Percentiles rank a stretch among this genome's conserved stretches.
phyloP scores from a whole-genome alignment of 108 stramenopile species.

The Chaetoceros muelleri region DNA sequence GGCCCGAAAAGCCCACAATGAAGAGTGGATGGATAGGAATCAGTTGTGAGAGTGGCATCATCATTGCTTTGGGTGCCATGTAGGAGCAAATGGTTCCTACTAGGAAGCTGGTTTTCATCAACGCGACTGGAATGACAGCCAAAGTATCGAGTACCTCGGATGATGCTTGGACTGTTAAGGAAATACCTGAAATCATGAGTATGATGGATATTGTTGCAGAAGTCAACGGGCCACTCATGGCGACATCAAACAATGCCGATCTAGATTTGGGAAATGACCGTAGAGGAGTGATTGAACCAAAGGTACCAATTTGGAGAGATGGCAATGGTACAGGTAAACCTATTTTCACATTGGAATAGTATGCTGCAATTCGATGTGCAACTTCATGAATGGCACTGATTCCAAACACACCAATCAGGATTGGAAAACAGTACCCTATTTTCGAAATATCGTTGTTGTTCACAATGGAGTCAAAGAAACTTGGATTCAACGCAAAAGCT shows the following conservation, averaged over 20 bases:
- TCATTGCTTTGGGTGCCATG: slow-evolving; percentile 52
- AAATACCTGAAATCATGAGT: slow-evolving; percentile 17
- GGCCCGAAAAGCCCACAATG: slow-evolving; percentile 71
- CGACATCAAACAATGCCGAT: slow-evolving; percentile 33
- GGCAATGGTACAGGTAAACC: slow-evolving; percentile 57
- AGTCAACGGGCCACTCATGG: slow-evolving; percentile 31
- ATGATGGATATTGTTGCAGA: slow-evolving; percentile 13
- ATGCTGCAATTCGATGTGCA: slow-evolving; percentile 47
- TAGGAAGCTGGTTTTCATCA: slow-evolving; percentile 65
- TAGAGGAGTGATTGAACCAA: slow-evolving; percentile 58
- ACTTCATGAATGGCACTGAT: slow-evolving; percentile 48
- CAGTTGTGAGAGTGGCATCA: slow-evolving; percentile 56
- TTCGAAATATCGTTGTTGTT: slow-evolving; percentile 31
- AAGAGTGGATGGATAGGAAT: slow-evolving; percentile 82
- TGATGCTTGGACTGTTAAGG: slow-evolving; percentile 19
- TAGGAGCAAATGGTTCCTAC: slow-evolving; percentile 37
- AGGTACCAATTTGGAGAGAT: slow-evolving; percentile 40
- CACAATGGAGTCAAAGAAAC: slow-evolving; percentile 54
- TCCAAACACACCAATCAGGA: slow-evolving; percentile 45
- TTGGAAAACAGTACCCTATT: slow-evolving; percentile 34
- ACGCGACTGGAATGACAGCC: slow-evolving; percentile 44
- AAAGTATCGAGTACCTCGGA: slow-evolving; percentile 20
- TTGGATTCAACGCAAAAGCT: slow-evolving; percentile 49
- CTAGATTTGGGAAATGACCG: slow-evolving; percentile 56
- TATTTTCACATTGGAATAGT: slow-evolving; percentile 28